A percentile compares a stretch with the other conserved stretches of the same genome.
Conservation (phyloP, 805 yeast species). For the Wickerhamiella shivajii region DNA sequence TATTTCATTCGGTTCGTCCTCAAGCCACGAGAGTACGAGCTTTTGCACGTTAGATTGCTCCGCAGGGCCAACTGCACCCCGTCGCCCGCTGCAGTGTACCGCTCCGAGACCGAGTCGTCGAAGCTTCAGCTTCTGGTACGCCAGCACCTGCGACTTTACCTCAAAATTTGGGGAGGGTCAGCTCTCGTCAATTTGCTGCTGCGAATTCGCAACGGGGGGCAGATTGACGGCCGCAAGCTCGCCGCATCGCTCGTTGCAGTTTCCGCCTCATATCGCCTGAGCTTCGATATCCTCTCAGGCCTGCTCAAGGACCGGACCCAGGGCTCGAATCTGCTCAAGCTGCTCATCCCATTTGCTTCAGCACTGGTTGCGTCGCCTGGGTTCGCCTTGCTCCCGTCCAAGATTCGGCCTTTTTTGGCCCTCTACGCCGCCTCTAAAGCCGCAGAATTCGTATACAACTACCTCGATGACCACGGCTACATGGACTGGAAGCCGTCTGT, state of each 20-base stretch:
- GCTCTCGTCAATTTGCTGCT: slow-evolving; percentile 6
- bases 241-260: slow-evolving; percentile 7
- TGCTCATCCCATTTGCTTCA: slow-evolving; percentile 3
- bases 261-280: slow-evolving; percentile 6
- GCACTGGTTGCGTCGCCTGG: slow-evolving; percentile 6
- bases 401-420: slow-evolving; percentile 19
- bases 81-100: slow-evolving; percentile 8
- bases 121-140: slow-evolving; percentile 16
- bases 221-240: slow-evolving; percentile 1
- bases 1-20: slow-evolving; percentile 18
- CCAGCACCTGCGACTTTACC: slow-evolving; percentile 15
- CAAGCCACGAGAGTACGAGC: slow-evolving; percentile 17
- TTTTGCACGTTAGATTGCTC: slow-evolving; percentile 2
- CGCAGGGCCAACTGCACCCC: slow-evolving; percentile 8
- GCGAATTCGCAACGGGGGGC: background rate
- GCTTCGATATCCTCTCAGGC: background rate
- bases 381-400: slow-evolving; percentile 19
- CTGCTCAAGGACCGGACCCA: background rate
- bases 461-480: slow-evolving; percentile 23
- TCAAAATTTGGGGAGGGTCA: slow-evolving; percentile 12
- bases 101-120: slow-evolving; percentile 7
- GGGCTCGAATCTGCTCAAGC: background rate
- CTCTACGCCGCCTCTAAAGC: slow-evolving; percentile 24
- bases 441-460: slow-evolving; percentile 25
- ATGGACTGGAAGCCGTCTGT: slow-evolving; percentile 23